Evolutionary conservation across 2,329 filamentous ascomycete species (phyloP).

Genomic region (Botryotinia globosa): DNA sequence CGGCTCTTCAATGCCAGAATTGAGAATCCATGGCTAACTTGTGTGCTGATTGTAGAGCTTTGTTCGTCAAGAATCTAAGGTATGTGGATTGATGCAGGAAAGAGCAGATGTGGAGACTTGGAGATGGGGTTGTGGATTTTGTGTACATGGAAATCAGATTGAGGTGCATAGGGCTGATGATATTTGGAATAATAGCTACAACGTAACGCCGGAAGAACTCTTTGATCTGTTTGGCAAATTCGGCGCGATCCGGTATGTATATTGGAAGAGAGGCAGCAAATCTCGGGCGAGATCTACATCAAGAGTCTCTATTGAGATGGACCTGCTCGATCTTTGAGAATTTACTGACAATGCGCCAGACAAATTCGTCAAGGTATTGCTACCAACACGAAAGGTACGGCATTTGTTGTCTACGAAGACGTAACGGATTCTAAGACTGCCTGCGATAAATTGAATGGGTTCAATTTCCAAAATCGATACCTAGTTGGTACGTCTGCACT

Average conservation of each 20-base stretch:
- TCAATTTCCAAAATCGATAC: constrained; percentile 99
- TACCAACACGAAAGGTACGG: constrained; percentile 95
- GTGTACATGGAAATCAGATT: constrained; percentile 40
- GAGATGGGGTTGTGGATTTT: constrained; percentile 16
- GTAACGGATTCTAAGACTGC: constrained; percentile 98
- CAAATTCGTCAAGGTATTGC: constrained; percentile 99
- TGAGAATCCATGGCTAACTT: constrained; percentile 29
- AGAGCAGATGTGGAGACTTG: constrained; percentile 4
- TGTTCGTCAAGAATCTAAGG: constrained; percentile 99
- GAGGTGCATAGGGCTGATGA: constrained; percentile 55
- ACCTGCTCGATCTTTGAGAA: constrained; percentile 19
- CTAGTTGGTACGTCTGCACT: constrained; percentile 74
- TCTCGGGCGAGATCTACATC: not conserved
- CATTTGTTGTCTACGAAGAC: constrained; percentile 99
- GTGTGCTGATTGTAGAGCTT: constrained; percentile 64
- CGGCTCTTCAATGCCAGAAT: not conserved
- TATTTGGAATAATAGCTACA: constrained; percentile 65
- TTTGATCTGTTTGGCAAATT: constrained; percentile 99
- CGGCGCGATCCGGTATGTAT: constrained; percentile 83
- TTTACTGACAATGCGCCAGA: constrained; percentile 46
- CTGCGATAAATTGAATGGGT: constrained; percentile 99
- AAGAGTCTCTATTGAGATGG: not conserved
- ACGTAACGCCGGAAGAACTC: constrained; percentile 95
- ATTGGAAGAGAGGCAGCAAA: not conserved
- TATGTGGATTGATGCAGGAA: constrained; percentile 44